These are phyloP conservation scores for Mariannaea elegans DNA, from an alignment of 2,329 filamentous ascomycete species.

Conservation along the genomic window DNA sequence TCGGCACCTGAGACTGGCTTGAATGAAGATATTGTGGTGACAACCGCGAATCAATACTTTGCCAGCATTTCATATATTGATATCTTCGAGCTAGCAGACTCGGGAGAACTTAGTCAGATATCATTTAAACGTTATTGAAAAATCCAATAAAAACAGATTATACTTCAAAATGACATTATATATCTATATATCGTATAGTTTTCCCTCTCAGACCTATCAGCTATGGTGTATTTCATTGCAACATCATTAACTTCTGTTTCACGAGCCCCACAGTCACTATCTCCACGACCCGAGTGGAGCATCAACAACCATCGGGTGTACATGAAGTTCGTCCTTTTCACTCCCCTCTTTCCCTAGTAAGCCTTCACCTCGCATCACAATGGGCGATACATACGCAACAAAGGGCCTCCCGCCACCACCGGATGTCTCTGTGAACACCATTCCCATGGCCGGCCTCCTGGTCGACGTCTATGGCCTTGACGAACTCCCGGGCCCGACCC, in stretches of 20 bases:
- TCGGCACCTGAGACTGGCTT: background rate
- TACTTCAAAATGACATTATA: too few species aligned
- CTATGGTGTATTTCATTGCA: too few species aligned
- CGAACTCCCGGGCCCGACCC: constrained; percentile 68
- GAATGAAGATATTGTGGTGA: background rate
- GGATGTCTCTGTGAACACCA: constrained; percentile 68
- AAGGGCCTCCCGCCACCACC: constrained; percentile 51
- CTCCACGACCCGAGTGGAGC: background rate
- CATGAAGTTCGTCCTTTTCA: too few species aligned
- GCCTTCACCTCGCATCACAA: constrained; percentile 18
- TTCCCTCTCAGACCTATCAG: too few species aligned
- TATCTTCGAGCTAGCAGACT: background rate
- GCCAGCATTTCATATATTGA: too few species aligned
- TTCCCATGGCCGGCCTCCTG: constrained; percentile 80
- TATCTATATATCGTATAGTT: too few species aligned
- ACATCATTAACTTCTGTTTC: too few species aligned
- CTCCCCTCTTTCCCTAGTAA: background rate
- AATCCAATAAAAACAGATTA: too few species aligned
- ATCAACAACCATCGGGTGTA: too few species aligned
- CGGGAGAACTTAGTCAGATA: background rate
- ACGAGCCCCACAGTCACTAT: background rate
- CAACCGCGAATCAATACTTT: background rate
- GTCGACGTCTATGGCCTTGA: constrained; percentile 83
- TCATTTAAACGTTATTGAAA: too few species aligned
- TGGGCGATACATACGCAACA: constrained; percentile 44